Percentiles rank a stretch among this genome's conserved stretches.
phyloP scores from a whole-genome alignment of 208 protist species.

The Wallacemonas sp. region DNA sequence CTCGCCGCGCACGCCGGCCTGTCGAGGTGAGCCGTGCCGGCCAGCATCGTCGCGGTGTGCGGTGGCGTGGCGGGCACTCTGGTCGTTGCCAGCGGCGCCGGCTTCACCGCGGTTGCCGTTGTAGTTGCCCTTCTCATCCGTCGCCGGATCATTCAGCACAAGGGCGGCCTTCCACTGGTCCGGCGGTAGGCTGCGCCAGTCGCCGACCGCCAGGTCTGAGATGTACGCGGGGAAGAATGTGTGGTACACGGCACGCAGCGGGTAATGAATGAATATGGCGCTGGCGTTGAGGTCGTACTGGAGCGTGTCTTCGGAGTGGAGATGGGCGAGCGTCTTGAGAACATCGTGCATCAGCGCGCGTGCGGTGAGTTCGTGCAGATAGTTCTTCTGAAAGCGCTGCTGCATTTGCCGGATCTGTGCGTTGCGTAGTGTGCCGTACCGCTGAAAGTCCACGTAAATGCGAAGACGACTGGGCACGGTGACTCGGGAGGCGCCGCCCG shows the following conservation, averaged over 20 bases:
- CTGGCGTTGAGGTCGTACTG: constrained; percentile 75
- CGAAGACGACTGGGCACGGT: constrained; percentile 20
- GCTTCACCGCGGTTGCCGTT: neutral
- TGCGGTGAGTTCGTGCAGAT: constrained; percentile 74
- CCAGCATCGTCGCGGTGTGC: neutral
- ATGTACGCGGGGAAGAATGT: constrained; percentile 82
- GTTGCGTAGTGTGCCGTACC: constrained; percentile 55
- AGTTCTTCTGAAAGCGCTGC: constrained; percentile 35
- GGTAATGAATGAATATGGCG: constrained; percentile 53
- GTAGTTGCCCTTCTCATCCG: neutral
- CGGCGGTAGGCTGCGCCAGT: constrained; percentile 29
- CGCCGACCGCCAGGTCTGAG: constrained; percentile 53
- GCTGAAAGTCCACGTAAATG: constrained; percentile 68
- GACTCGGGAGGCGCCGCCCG: neutral
- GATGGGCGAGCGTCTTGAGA: constrained; percentile 65
- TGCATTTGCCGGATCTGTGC: constrained; percentile 49
- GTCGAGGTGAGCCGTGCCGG: neutral
- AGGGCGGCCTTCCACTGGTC: constrained; percentile 22
- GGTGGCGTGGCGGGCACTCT: neutral
- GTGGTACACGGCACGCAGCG: constrained; percentile 45
- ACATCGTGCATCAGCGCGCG: constrained; percentile 80
- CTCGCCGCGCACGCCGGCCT: neutral
- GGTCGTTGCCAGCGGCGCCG: neutral
- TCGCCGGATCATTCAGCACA: constrained; percentile 29
- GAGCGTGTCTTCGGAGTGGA: constrained; percentile 68